Evolutionary conservation across 2,329 filamentous ascomycete species (phyloP).

Genomic region (Helotiales sp.): DNA sequence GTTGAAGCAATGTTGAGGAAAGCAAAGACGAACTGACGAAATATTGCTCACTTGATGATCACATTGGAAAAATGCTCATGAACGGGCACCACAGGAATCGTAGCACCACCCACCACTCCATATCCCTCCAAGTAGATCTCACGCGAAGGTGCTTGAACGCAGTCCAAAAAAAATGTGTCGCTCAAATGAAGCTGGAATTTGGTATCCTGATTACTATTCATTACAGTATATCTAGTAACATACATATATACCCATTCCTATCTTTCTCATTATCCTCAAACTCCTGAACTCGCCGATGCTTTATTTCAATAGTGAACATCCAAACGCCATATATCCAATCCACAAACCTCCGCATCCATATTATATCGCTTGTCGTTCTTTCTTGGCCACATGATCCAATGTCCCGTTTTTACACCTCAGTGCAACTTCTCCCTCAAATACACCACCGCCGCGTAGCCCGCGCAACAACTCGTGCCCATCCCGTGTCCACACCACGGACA

Average conservation of each 20-base stretch:
- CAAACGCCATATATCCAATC: not conserved
- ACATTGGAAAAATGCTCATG: no score
- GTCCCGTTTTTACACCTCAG: constrained; percentile 35
- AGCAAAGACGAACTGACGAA: no score
- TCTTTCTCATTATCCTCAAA: not conserved
- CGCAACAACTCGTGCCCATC: constrained; percentile 72
- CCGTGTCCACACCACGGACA: constrained; percentile 76
- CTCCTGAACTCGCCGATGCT: not conserved
- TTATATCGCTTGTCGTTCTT: not conserved
- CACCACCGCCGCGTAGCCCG: constrained; percentile 70
- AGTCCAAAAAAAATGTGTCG: not conserved
- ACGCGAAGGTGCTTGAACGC: not conserved
- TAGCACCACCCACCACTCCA: no score
- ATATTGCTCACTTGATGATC: no score
- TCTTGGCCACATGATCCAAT: not conserved
- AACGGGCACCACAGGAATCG: no score
- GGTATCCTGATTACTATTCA: not conserved
- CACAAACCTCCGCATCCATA: not conserved
- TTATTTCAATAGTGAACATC: not conserved
- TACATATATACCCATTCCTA: not conserved
- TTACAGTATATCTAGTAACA: not conserved
- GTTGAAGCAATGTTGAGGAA: no score
- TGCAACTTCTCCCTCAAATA: constrained; percentile 69
- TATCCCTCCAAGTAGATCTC: not conserved
- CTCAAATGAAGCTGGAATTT: not conserved